Evolutionary conservation across 306 rosid genomes (phyloP).

Genomic region (Nissolia schottii): DNA sequence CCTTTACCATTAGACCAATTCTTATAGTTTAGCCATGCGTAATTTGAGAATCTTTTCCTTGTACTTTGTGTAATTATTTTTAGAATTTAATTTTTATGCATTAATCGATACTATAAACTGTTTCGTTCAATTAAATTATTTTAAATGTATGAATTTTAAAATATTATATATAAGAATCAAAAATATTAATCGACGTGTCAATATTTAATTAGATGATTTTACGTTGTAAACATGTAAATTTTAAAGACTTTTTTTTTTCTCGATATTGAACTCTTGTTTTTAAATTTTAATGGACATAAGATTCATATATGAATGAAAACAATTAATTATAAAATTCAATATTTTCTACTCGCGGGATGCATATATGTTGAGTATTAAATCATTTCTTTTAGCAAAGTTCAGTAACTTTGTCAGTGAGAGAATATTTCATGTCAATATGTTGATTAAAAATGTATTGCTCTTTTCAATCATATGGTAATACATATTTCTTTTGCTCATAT

Average conservation of each 20-base stretch:
- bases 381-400: neutral
- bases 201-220: no score
- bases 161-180: no score
- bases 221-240: no score
- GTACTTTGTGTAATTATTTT: neutral
- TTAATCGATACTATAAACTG: no score
- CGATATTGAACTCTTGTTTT: no score
- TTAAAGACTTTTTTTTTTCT: no score
- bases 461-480: neutral
- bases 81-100: no score
- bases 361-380: neutral
- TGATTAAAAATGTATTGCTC: neutral
- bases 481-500: neutral
- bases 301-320: neutral
- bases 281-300: neutral
- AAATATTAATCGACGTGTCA: no score
- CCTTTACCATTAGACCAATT: no score
- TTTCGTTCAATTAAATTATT: no score
- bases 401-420: neutral
- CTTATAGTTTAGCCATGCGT: no score
- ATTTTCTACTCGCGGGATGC: neutral
- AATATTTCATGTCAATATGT: neutral
- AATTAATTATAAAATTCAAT: neutral
- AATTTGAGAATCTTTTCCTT: neutral
- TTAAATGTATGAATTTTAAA: no score